A percentile compares a stretch with the other conserved stretches of the same genome.
Evolutionary conservation across 805 yeast genomes (phyloP).

Genomic region (Saccharomycopsis sp.): DNA sequence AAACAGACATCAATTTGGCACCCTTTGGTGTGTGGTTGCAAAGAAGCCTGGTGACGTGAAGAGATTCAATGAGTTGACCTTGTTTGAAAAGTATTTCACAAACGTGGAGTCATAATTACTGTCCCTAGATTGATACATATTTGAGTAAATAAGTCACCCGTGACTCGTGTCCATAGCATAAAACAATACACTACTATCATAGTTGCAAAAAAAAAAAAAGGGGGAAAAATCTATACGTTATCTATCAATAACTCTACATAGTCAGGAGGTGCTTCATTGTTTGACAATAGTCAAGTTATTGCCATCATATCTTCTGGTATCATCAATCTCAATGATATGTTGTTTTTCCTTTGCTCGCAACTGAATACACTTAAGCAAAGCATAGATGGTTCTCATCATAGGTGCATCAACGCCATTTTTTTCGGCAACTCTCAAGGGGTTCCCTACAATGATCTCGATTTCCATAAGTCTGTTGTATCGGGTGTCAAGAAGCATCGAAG

Average conservation of each 20-base stretch:
- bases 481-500: constrained; percentile 67
- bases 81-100: constrained; percentile 20
- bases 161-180: background rate
- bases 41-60: constrained; percentile 64
- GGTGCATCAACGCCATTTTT: constrained; percentile 32
- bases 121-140: no score
- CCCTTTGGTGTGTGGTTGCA: constrained; percentile 81
- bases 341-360: background rate
- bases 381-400: background rate
- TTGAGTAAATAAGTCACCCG: background rate
- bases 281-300: background rate
- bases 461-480: constrained; percentile 62
- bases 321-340: background rate
- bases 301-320: constrained; percentile 1
- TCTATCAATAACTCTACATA: no score
- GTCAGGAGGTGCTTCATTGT: no score
- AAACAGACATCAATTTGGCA: constrained; percentile 79
- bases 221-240: no score
- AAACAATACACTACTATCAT: background rate
- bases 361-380: background rate
- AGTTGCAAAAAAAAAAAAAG: no score
- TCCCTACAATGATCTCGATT: constrained; percentile 59
- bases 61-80: constrained; percentile 24
- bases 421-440: constrained; percentile 46
- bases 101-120: background rate